Evolutionary conservation across 345 rosid species (phyloP).

Genomic region (Balakata baccata): DNA sequence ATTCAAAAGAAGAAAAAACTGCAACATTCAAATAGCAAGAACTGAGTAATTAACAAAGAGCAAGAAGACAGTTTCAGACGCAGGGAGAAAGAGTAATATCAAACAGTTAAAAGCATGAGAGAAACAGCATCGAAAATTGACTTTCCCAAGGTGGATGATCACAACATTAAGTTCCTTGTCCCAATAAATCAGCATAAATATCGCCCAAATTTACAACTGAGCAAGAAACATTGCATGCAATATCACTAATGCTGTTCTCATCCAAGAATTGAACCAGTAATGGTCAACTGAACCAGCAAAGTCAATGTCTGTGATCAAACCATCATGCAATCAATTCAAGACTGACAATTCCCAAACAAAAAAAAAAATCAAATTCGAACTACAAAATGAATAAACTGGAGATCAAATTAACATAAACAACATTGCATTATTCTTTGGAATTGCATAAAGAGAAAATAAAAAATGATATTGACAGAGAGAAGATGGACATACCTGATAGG

Average conservation of each 20-base stretch:
- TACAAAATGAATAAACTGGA: not conserved
- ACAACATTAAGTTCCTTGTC: too few species aligned
- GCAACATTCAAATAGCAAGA: too few species aligned
- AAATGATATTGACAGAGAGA: not conserved
- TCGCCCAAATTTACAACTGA: not conserved
- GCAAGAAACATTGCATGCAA: not conserved
- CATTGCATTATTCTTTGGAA: not conserved
- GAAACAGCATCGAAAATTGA: not conserved
- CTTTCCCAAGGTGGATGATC: not conserved
- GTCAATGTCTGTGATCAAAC: not conserved
- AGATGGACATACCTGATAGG: slow-evolving; percentile 21
- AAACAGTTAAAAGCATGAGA: not conserved
- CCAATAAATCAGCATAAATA: not conserved
- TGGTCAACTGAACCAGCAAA: not conserved
- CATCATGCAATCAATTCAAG: not conserved
- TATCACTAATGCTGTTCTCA: not conserved
- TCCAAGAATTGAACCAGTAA: not conserved
- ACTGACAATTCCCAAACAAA: not conserved
- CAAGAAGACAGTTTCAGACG: too few species aligned
- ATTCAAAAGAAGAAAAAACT: not conserved
- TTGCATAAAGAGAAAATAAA: not conserved
- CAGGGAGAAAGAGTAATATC: too few species aligned
- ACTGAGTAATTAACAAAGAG: too few species aligned
- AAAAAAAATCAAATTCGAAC: not conserved
- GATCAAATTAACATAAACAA: not conserved